These are phyloP conservation scores for Anthracocystis panici-leucophaei DNA, from an alignment of 1,284 basidiomycete species.

Conservation along the genomic window DNA sequence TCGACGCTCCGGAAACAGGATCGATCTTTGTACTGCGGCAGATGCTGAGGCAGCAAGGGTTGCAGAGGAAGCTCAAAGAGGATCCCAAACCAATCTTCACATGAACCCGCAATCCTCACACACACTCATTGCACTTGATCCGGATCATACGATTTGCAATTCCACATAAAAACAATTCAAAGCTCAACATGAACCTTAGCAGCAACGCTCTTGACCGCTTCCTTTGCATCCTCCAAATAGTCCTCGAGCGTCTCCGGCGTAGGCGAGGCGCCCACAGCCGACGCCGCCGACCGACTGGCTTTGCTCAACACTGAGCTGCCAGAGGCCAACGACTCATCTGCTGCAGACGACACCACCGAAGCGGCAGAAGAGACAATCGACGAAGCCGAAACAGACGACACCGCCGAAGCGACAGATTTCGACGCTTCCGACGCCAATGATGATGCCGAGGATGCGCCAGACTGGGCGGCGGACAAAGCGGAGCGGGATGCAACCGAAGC, in stretches of 20 bases:
- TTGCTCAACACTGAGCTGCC: conserved; percentile 7
- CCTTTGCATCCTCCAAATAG: conserved; percentile 27
- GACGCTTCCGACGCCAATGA: conserved; percentile 18
- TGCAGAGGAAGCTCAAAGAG: background rate
- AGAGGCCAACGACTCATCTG: background rate
- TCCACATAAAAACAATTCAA: background rate
- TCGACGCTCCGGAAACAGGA: conserved; percentile 18
- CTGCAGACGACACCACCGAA: background rate
- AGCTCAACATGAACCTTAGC: conserved; percentile 27
- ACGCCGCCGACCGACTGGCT: conserved; percentile 15
- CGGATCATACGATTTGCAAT: background rate
- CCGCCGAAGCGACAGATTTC: conserved; percentile 3
- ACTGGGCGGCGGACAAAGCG: conserved; percentile 8
- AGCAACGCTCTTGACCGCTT: conserved; percentile 10
- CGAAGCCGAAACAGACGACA: conserved; percentile 6
- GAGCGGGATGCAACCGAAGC: background rate
- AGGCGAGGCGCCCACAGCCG: conserved; percentile 22
- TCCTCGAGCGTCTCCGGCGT: conserved; percentile 33
- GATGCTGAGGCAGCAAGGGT: conserved; percentile 17
- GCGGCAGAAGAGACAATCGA: conserved; percentile 11
- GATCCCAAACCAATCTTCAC: background rate
- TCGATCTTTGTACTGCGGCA: conserved; percentile 34
- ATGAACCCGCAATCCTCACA: background rate
- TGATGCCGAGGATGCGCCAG: conserved; percentile 16
- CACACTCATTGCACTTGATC: background rate